A percentile compares a stretch with the other conserved stretches of the same genome.
phyloP scores from a whole-genome alignment of 495 filamentous ascomycete species.

The Xylaria scruposa region DNA sequence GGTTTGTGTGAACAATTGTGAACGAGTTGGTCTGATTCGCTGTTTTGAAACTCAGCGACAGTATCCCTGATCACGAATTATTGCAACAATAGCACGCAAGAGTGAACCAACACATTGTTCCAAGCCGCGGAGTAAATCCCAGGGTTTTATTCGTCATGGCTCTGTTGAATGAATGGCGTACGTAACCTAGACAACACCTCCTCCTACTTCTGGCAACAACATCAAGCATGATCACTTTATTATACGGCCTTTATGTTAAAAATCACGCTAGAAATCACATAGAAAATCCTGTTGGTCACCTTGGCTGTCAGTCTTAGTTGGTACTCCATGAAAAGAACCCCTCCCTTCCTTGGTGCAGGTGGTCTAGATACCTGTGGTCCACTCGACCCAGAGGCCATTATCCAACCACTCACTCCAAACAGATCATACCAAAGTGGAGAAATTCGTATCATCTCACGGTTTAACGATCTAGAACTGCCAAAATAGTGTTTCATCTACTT shows the following conservation, averaged over 20 bases:
- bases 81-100: background rate
- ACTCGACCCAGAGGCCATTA: background rate
- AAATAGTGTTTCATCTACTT: background rate
- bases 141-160: background rate
- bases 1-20: background rate
- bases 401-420: background rate
- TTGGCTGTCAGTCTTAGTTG: background rate
- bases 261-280: background rate
- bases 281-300: background rate
- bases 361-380: background rate
- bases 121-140: background rate
- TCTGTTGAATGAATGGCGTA: background rate
- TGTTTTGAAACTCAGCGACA: background rate
- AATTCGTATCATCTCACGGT: background rate
- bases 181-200: background rate
- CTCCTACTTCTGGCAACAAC: background rate
- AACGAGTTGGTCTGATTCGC: background rate
- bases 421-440: background rate
- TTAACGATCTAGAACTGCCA: background rate
- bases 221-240: background rate
- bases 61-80: background rate
- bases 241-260: background rate
- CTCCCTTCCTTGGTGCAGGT: background rate
- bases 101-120: background rate
- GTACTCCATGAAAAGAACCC: background rate